These are phyloP conservation scores for Cutaneotrichosporon cutaneum DNA, from an alignment of 1,284 basidiomycete species.

Conservation along the genomic window DNA sequence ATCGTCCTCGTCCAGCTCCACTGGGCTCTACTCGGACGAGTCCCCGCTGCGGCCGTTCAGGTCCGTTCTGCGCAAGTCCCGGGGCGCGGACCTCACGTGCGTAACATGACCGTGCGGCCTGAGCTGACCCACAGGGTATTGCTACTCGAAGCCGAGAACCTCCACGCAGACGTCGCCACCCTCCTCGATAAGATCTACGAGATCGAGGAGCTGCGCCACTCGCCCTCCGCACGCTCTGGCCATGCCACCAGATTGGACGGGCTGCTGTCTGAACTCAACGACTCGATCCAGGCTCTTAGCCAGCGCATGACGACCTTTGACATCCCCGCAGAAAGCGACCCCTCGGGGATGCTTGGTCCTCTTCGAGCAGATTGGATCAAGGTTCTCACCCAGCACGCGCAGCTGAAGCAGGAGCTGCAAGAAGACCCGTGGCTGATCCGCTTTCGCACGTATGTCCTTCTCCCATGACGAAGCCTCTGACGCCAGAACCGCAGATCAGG, in stretches of 20 bases:
- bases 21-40: constrained; percentile 15
- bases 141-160: constrained; percentile 21
- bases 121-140: constrained; percentile 18
- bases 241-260: constrained; percentile 40
- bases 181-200: constrained; percentile 39
- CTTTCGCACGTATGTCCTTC: constrained; percentile 73
- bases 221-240: constrained; percentile 55
- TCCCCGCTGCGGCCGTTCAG: constrained; percentile 16
- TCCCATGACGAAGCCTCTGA: constrained; percentile 3
- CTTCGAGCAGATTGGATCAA: constrained; percentile 67
- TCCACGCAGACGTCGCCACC: constrained; percentile 28
- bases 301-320: constrained; percentile 14
- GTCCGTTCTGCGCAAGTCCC: constrained; percentile 16
- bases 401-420: constrained; percentile 81
- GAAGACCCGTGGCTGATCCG: constrained; percentile 95
- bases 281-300: constrained; percentile 16
- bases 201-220: constrained; percentile 44
- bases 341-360: constrained; percentile 4
- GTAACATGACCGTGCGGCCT: background rate
- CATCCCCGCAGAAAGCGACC: background rate
- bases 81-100: constrained; percentile 14
- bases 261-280: constrained; percentile 26
- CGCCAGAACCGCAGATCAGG: constrained; percentile 63
- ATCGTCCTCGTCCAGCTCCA: constrained; percentile 19
- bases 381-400: constrained; percentile 74